Conservation (phyloP, 75 land plant genomes). For the Chamaecyparis obtusa region DNA sequence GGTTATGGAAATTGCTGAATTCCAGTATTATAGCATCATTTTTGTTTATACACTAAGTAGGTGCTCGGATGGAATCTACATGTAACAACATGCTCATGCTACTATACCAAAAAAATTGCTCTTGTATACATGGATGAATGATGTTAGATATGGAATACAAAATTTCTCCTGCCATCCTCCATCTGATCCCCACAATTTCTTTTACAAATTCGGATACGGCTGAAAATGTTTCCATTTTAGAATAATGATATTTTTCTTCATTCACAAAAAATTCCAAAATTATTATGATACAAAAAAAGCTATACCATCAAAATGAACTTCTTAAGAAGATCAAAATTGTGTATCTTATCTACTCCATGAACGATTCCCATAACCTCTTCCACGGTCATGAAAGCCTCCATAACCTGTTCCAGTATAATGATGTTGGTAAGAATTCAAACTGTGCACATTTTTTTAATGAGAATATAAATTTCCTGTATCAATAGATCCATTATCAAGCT, state of each 20-base stretch:
- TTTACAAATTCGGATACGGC: too few species aligned
- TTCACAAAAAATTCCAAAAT: constrained; percentile 10
- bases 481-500: constrained; percentile 24
- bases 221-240: background rate
- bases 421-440: constrained; percentile 4
- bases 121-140: background rate
- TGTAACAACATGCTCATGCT: background rate
- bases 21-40: background rate
- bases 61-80: background rate
- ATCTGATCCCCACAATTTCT: background rate
- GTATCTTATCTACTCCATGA: constrained; percentile 34
- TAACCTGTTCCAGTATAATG: constrained; percentile 16
- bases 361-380: constrained; percentile 54
- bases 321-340: background rate
- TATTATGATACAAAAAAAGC: constrained; percentile 7
- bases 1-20: background rate
- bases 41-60: background rate
- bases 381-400: constrained; percentile 55
- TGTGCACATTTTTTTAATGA: background rate
- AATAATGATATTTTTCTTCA: background rate
- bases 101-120: background rate
- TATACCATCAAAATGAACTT: background rate
- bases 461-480: background rate
- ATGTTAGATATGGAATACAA: background rate
- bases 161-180: background rate